phyloP scores from a whole-genome alignment of 176 grass and related monocot genomes.

The Rhynchospora breviuscula region DNA sequence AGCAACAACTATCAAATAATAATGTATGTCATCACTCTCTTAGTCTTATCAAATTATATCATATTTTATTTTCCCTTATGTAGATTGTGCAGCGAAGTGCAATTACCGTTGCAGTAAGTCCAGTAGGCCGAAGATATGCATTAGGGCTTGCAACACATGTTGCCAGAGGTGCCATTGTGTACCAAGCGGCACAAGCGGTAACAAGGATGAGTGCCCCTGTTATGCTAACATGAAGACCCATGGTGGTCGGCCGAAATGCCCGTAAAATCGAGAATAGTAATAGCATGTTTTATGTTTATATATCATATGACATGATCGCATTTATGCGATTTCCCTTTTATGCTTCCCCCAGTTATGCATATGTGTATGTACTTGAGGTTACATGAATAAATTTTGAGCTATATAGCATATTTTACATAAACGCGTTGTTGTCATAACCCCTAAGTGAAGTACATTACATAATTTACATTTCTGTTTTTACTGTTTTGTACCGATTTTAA shows the following conservation, averaged over 20 bases:
- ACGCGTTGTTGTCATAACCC: neutral
- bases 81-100: constrained; percentile 48
- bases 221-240: constrained; percentile 69
- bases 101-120: constrained; percentile 61
- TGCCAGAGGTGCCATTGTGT: constrained; percentile 66
- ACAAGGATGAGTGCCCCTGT: constrained; percentile 67
- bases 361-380: neutral
- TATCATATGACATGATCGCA: neutral
- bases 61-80: neutral
- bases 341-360: neutral
- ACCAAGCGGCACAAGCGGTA: constrained; percentile 62
- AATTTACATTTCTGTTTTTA: neutral
- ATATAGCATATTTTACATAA: neutral
- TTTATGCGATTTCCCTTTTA: neutral
- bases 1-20: neutral
- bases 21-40: neutral
- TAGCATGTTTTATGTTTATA: neutral
- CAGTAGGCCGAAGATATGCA: constrained; percentile 53
- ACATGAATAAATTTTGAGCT: neutral
- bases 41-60: neutral
- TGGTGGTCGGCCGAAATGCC: constrained; percentile 55
- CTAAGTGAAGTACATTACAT: neutral
- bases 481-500: neutral
- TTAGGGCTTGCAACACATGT: constrained; percentile 60
- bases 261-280: constrained; percentile 26